phyloP scores from a whole-genome alignment of 257 asterid species.

The Salvia rosmarinus region DNA sequence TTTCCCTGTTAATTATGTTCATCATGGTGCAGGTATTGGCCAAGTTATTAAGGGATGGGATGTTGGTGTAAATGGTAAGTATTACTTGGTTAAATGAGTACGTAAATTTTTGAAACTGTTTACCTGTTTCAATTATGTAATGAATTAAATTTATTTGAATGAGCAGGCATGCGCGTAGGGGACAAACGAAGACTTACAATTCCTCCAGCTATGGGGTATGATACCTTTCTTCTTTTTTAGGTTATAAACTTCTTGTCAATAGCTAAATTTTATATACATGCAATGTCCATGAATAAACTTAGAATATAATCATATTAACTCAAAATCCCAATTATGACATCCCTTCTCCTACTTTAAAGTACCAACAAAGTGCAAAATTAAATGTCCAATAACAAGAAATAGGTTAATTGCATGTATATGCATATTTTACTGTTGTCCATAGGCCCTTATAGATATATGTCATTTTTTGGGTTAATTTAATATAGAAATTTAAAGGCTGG shows the following conservation, averaged over 20 bases:
- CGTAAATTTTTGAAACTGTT: constrained; percentile 11
- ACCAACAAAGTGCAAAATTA: not conserved
- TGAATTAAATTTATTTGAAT: constrained; percentile 25
- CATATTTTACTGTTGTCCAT: too few species aligned
- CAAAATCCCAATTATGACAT: too few species aligned
- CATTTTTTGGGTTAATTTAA: too few species aligned
- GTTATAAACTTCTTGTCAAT: too few species aligned
- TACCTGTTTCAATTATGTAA: not conserved
- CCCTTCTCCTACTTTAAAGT: too few species aligned
- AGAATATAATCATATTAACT: too few species aligned
- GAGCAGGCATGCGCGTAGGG: constrained; percentile 91
- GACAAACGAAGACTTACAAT: constrained; percentile 91
- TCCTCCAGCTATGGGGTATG: constrained; percentile 99
- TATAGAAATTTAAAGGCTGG: too few species aligned
- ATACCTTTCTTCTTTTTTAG: too few species aligned
- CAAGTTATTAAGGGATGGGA: constrained; percentile 98
- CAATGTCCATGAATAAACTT: too few species aligned
- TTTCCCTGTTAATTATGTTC: constrained; percentile 20
- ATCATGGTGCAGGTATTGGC: constrained; percentile 71
- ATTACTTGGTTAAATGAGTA: constrained; percentile 17
- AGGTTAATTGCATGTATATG: not conserved
- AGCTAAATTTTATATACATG: too few species aligned
- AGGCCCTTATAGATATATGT: not conserved
- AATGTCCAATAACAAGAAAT: not conserved
- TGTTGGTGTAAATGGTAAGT: constrained; percentile 87